A percentile compares a stretch with the other conserved stretches of the same genome.
These are phyloP conservation scores for Bretschneidera sinensis DNA, from an alignment of 345 rosid species.

Conservation along the genomic window DNA sequence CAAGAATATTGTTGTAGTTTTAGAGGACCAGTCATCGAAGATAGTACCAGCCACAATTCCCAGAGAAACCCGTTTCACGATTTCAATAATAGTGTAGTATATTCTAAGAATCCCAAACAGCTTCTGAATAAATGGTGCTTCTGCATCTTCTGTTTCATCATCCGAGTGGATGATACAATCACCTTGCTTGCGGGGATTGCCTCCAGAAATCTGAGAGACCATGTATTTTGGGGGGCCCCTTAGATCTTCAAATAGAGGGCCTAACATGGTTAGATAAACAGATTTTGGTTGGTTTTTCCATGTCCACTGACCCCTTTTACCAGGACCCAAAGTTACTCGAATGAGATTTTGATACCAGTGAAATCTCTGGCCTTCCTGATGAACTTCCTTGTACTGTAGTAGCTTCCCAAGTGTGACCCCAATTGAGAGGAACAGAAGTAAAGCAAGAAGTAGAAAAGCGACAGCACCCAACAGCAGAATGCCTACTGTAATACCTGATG, in stretches of 20 bases:
- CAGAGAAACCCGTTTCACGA: conserved; percentile 45
- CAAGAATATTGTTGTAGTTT: conserved; percentile 43
- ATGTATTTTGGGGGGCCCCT: conserved; percentile 97
- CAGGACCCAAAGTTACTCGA: conserved; percentile 86
- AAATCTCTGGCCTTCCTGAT: conserved; percentile 68
- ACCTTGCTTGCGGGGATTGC: conserved; percentile 37
- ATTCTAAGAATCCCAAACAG: conserved; percentile 90
- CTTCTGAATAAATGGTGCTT: conserved; percentile 88
- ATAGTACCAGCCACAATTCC: conserved; percentile 69
- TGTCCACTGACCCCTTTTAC: conserved; percentile 95
- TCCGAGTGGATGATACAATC: conserved; percentile 79
- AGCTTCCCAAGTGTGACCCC: conserved; percentile 88
- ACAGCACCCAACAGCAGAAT: conserved; percentile 49
- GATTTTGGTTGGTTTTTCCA: conserved; percentile 60
- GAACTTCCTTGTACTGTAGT: conserved; percentile 91
- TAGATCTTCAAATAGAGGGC: conserved; percentile 81
- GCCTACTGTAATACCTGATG: conserved; percentile 48
- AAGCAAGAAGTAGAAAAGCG: conserved; percentile 41
- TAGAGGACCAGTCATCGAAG: conserved; percentile 38
- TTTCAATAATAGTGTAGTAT: conserved; percentile 74
- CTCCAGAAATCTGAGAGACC: conserved; percentile 74
- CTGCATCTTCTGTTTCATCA: conserved; percentile 94
- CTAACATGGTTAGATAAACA: conserved; percentile 39
- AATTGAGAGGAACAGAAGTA: conserved; percentile 72
- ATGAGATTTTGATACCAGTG: conserved; percentile 90